Evolutionary conservation across 31 red algal genomes (phyloP), one percentile per base, ranked within the genome.

Genomic region (Asparagopsis taxiformis): DNA sequence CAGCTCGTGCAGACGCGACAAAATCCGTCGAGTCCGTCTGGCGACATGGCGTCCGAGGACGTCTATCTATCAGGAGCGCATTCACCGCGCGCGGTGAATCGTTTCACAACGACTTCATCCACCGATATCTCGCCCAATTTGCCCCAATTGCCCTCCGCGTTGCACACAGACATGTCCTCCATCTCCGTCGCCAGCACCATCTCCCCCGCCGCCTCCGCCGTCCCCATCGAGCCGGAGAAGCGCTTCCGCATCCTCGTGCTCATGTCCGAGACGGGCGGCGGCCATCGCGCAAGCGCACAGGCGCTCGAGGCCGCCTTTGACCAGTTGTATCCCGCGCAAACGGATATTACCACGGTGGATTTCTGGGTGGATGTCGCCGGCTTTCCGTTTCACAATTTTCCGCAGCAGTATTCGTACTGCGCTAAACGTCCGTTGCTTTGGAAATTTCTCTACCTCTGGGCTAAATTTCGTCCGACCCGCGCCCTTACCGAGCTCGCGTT

Each of bases 251-350:
- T 91, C 23, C 59, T 96, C 3, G 51, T 96, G 19, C 87, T 96
- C 74, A 91, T 91, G 77, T 96, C 92, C 9, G 92, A 96, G 39
- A 96, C 92, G 1, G 92, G 92, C 48, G 92, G 92, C 72, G 92
- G 89, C 11, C 92, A 96, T 50, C 76, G 92, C 21, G 92, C 92
- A 17, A 73, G 63, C 9, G 92, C 92, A 2, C 67, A 85, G 22
- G 92, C 92, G 7, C 53, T 96, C 16, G 74, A 68, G 17, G 86
- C 79, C 53, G 92, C 92, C 32, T 69, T 96, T 50, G 53, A 73
- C 20, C 67, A 81, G 0, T 51, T 79, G 19, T 91, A 74, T 56
- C 72, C 72, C 15, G 16, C 30, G 4, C 55, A 51, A 0, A 30
- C 65, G 8, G 59, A 63, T 10, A 72, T 85, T 11, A 58, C 72